phyloP scores from a whole-genome alignment of 495 filamentous ascomycete genomes.

The Hypoxylon subgilvum region DNA sequence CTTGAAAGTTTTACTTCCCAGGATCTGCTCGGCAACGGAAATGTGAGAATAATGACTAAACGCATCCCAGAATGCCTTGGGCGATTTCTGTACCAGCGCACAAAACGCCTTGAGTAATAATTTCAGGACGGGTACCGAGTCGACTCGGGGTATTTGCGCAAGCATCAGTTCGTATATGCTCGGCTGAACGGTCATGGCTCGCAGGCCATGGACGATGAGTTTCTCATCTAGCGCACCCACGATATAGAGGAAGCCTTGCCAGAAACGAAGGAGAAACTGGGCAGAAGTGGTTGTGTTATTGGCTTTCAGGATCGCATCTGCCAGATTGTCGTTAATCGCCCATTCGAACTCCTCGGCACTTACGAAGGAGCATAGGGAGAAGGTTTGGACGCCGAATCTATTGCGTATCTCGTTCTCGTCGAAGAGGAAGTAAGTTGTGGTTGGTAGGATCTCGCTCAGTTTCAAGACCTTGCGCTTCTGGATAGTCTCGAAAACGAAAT shows the following conservation, averaged over 20 bases:
- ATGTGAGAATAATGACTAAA: constrained; percentile 78
- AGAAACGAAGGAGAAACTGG: constrained; percentile 65
- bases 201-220: constrained; percentile 76
- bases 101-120: constrained; percentile 69
- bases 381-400: constrained; percentile 72
- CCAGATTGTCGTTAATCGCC: constrained; percentile 73
- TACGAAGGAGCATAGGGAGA: constrained; percentile 65
- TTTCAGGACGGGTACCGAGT: constrained; percentile 62
- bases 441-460: constrained; percentile 73
- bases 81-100: constrained; percentile 71
- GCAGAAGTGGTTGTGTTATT: constrained; percentile 54
- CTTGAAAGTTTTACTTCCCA: constrained; percentile 71
- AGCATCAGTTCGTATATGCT: constrained; percentile 78
- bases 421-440: constrained; percentile 82
- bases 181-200: constrained; percentile 71
- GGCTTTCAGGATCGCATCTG: constrained; percentile 50
- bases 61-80: constrained; percentile 83
- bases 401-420: constrained; percentile 62
- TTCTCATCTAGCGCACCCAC: constrained; percentile 72
- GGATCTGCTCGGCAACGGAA: constrained; percentile 75
- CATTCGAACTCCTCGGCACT: constrained; percentile 78
- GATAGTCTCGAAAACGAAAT: constrained; percentile 76
- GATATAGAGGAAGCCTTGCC: constrained; percentile 75
- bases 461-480: constrained; percentile 75
- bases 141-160: constrained; percentile 68